phyloP scores from a whole-genome alignment of 2,329 filamentous ascomycete species.

The Lanzia echinophila region DNA sequence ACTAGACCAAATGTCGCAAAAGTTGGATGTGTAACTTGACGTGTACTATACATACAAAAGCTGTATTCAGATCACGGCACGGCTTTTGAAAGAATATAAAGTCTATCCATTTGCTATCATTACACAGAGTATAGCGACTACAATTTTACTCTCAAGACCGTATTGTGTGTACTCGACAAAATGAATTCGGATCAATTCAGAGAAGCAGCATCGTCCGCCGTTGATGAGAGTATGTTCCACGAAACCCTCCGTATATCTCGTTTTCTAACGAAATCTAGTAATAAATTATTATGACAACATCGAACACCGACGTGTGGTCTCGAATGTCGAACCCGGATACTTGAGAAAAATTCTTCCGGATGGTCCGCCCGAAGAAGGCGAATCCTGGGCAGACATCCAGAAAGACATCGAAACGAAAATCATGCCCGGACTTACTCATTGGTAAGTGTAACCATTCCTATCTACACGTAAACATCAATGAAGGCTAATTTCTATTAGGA shows the following conservation, averaged over 20 bases:
- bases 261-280: slow-evolving; percentile 45
- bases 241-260: background rate
- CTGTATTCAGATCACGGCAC: too few species aligned
- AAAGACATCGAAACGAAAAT: slow-evolving; percentile 80
- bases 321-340: slow-evolving; percentile 78
- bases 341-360: slow-evolving; percentile 70
- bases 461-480: background rate
- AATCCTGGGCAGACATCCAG: slow-evolving; percentile 73
- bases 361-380: slow-evolving; percentile 57
- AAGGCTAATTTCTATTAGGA: slow-evolving; percentile 39
- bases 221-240: slow-evolving; percentile 69
- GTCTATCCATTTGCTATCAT: too few species aligned
- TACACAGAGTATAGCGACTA: too few species aligned
- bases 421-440: slow-evolving; percentile 87
- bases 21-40: too few species aligned
- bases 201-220: slow-evolving; percentile 65
- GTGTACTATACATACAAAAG: too few species aligned
- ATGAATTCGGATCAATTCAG: slow-evolving; percentile 81
- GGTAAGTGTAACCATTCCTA: slow-evolving; percentile 41
- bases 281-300: slow-evolving; percentile 77
- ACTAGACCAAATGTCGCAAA: too few species aligned
- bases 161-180: too few species aligned
- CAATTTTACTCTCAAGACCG: background rate
- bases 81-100: too few species aligned
- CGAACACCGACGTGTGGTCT: slow-evolving; percentile 62